Base-by-base conservation (phyloP, 768 basidiomycete species). In the Termitomyces sp. region DNA sequence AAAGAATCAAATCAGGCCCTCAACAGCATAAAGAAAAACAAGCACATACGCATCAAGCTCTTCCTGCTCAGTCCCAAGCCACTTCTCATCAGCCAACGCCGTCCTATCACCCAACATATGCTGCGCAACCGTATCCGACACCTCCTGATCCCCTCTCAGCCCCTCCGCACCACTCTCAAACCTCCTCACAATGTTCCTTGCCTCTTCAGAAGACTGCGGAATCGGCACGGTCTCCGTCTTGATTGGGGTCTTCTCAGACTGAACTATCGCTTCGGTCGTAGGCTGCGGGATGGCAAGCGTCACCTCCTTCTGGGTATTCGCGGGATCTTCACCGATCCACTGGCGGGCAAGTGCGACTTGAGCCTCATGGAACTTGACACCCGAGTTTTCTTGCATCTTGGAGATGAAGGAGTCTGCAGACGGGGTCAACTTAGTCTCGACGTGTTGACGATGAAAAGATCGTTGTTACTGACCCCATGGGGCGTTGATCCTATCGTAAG, bases 401-500 rank as follows among this genome's bases (percentile, higher is more conserved):
- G 76, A 68, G 66, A 96, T 88, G 63, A 85, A 78, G 15, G 65
- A 66, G 20, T 53, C 67, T 63, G 10, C n/a, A 32, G 15, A 1
- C 7, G 3, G 22, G 7, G 5, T 7, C 6, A 5, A 16, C 7
- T 43, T 7, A 22, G 20, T 32, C 9, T 18, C 13, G n/a, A n/a
- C n/a, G 13, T 27, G 12, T 15, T 29, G 10, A 29, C 15, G 11
- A n/a, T 7, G 49, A 39, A 3, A 35, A 15, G 25, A 25, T 10
- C 11, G 41, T 3, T 15, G 38, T 39, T 7, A 66, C 80, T 64
- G 56, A 85, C 86, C 71, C 58, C 73, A 68, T 1, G 91, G 88
- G 0, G 87, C 86, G 64, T 94, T 94, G 64, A 95, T 91, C 23
- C 94, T 78, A 65, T 98, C 95, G 66, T 95, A 99, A 1, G 87